phyloP scores from a whole-genome alignment of 441 rosid species.

The Cnidoscolus chayamansa region DNA sequence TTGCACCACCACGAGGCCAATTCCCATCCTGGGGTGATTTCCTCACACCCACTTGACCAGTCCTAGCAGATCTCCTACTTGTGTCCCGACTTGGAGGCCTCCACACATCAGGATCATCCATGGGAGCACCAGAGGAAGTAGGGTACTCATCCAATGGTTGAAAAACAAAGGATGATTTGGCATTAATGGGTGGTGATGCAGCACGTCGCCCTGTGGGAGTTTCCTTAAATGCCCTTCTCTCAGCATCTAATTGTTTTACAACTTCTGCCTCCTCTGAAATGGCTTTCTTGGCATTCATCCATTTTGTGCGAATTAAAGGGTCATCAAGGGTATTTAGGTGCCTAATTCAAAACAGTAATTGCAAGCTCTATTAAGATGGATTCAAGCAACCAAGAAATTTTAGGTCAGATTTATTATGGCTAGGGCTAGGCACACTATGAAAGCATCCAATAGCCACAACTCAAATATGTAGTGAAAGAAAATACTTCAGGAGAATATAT shows the following conservation, averaged over 20 bases:
- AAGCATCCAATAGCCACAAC: background rate
- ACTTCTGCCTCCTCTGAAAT: constrained; percentile 87
- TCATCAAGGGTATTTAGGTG: constrained; percentile 83
- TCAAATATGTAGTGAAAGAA: background rate
- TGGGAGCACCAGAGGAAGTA: constrained; percentile 68
- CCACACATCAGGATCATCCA: constrained; percentile 99
- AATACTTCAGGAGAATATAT: background rate
- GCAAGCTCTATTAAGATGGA: constrained; percentile 2
- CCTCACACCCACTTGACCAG: constrained; percentile 75
- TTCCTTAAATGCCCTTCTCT: constrained; percentile 90
- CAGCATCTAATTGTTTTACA: constrained; percentile 90
- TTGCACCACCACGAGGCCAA: constrained; percentile 75
- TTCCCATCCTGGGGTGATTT: constrained; percentile 92
- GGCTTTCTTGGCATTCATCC: constrained; percentile 94
- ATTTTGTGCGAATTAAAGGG: constrained; percentile 73
- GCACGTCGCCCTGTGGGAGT: constrained; percentile 65
- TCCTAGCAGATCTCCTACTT: constrained; percentile 70
- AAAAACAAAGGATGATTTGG: constrained; percentile 84
- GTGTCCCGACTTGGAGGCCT: constrained; percentile 91
- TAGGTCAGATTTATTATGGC: background rate
- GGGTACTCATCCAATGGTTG: constrained; percentile 97
- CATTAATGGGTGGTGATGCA: constrained; percentile 80
- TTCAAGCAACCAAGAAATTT: background rate
- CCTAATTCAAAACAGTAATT: constrained; percentile 38
- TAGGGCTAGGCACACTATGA: background rate